phyloP scores from a whole-genome alignment of 2,329 filamentous ascomycete species.

The Paecilomyces fulvus region DNA sequence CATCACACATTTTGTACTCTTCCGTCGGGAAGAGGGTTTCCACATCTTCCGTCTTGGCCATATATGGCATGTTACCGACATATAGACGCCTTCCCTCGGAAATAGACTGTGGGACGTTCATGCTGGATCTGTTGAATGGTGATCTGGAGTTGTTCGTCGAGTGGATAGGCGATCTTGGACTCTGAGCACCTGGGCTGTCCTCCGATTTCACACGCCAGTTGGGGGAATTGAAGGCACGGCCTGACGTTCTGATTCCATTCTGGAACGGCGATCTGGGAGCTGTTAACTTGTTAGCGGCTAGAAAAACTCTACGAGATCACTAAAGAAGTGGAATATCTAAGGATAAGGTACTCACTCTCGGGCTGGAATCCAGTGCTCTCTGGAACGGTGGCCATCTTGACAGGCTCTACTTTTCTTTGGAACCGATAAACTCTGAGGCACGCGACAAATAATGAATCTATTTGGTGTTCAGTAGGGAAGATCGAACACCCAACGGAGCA shows the following conservation, averaged over 20 bases:
- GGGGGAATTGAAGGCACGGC: conserved; percentile 30
- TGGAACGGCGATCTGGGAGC: conserved; percentile 24
- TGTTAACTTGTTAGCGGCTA: conserved; percentile 10
- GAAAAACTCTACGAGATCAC: conserved; percentile 6
- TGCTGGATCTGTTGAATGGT: conserved; percentile 21
- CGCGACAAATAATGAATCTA: background rate
- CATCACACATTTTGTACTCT: conserved; percentile 24
- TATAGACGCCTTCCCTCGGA: conserved; percentile 41
- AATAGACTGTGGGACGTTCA: conserved; percentile 28
- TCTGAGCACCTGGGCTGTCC: conserved; percentile 22
- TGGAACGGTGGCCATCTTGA: conserved; percentile 20
- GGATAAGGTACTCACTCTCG: conserved; percentile 20
- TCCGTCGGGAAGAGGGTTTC: conserved; percentile 39
- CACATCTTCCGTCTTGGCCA: conserved; percentile 45
- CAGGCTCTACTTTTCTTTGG: background rate
- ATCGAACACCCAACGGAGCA: background rate
- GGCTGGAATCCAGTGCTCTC: conserved; percentile 21
- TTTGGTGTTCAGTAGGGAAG: background rate
- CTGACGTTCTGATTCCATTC: conserved; percentile 26
- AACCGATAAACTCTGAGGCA: background rate
- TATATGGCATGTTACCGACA: conserved; percentile 48
- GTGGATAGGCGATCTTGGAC: conserved; percentile 17
- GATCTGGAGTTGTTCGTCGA: conserved; percentile 21
- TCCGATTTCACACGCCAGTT: conserved; percentile 36
- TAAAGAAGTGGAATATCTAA: conserved; percentile 7